Conservation (phyloP, 1,284 basidiomycete genomes). For the Rhodotorula sp. region DNA sequence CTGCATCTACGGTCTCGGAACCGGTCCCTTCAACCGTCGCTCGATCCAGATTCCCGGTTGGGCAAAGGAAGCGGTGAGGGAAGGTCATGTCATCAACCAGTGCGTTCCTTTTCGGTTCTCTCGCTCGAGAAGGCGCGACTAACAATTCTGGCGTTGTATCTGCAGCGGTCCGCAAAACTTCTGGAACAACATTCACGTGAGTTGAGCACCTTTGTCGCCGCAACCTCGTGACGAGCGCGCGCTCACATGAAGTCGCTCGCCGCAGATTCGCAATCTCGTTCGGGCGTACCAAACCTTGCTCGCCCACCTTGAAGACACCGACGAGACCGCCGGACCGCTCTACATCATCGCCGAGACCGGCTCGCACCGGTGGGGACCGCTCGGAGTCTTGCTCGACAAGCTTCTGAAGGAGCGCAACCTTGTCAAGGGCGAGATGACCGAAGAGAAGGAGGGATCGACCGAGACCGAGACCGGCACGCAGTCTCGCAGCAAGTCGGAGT, state of each 20-base stretch:
- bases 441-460: background rate
- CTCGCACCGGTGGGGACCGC: conserved; percentile 7
- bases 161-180: conserved; percentile 1
- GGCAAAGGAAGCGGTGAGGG: conserved; percentile 13
- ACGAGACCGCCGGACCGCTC: conserved; percentile 4
- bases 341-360: conserved; percentile 20
- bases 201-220: background rate
- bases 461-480: conserved; percentile 12
- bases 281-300: conserved; percentile 16
- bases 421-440: background rate
- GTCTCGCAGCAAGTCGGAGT: conserved; percentile 1
- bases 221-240: too few relatives aligned
- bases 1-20: conserved; percentile 12
- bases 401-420: conserved; percentile 1
- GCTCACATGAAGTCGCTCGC: background rate
- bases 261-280: conserved; percentile 16
- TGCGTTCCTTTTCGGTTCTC: background rate
- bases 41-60: conserved; percentile 29
- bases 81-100: conserved; percentile 11
- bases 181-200: conserved; percentile 36
- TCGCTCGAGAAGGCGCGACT: background rate
- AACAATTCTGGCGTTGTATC: background rate
- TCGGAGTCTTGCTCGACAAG: background rate
- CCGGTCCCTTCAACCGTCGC: conserved; percentile 22
- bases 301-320: conserved; percentile 10